phyloP scores from a whole-genome alignment of 768 basidiomycete species.

The Xerocomellus amylosporus region DNA sequence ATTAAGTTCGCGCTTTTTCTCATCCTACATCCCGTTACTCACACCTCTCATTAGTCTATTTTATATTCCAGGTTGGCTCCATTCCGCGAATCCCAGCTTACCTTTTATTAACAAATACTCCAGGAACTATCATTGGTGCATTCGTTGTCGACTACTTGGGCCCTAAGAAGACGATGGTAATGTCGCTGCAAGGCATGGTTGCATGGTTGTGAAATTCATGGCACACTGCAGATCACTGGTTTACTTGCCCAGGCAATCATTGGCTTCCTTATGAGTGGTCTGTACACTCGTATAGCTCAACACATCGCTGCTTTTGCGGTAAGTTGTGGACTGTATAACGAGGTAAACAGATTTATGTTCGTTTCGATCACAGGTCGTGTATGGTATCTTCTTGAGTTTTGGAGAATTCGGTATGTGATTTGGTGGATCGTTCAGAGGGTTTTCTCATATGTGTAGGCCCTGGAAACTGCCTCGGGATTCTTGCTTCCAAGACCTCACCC shows the following conservation, averaged over 20 bases:
- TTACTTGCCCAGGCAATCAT: conserved; percentile 65
- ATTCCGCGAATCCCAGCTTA: background rate
- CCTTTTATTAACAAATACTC: conserved; percentile 3
- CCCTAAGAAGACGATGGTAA: conserved; percentile 73
- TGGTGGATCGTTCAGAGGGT: background rate
- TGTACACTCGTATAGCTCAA: conserved; percentile 58
- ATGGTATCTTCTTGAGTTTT: conserved; percentile 87
- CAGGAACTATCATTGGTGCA: conserved; percentile 66
- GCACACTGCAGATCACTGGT: conserved; percentile 53
- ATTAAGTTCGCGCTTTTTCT: conserved; percentile 57
- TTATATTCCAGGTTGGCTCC: conserved; percentile 55
- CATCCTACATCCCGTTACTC: background rate
- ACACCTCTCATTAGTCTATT: conserved; percentile 42
- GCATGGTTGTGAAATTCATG: background rate
- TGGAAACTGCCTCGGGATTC: conserved; percentile 81
- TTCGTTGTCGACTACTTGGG: conserved; percentile 74
- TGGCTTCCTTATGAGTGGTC: conserved; percentile 89
- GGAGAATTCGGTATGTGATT: conserved; percentile 69
- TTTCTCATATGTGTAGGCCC: conserved; percentile 46
- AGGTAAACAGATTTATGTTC: background rate
- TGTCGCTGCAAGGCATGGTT: background rate
- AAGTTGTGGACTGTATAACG: conserved; percentile 19
- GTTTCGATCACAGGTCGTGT: conserved; percentile 54
- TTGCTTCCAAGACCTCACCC: conserved; percentile 82
- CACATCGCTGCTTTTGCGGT: conserved; percentile 77